phyloP scores from a whole-genome alignment of 2,329 filamentous ascomycete species.

The Rhinocladiella mackenziei region DNA sequence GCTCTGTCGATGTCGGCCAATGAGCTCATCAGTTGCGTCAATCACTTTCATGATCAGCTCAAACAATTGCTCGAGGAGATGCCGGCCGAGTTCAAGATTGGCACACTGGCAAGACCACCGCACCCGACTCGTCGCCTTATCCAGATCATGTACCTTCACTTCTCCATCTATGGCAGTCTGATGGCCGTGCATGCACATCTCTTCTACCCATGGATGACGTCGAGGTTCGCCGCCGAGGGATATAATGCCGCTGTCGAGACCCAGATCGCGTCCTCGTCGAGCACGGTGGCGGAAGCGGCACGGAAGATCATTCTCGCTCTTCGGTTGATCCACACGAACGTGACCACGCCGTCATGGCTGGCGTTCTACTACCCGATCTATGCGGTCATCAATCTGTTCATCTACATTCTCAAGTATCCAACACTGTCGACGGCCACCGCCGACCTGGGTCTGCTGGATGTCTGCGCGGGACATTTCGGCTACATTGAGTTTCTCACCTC shows the following conservation, averaged over 20 bases:
- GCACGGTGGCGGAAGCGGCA: constrained; percentile 6
- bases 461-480: constrained; percentile 14
- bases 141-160: constrained; percentile 12
- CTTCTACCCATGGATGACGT: constrained; percentile 20
- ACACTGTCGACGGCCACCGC: constrained; percentile 1
- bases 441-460: constrained; percentile 13
- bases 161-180: constrained; percentile 10
- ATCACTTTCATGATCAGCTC: too few species aligned
- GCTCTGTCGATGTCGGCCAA: constrained; percentile 2
- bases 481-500: constrained; percentile 13
- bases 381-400: constrained; percentile 11
- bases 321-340: constrained; percentile 4
- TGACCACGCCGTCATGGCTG: constrained; percentile 10
- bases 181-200: constrained; percentile 13
- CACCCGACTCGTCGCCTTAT: not conserved
- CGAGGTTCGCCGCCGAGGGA: not conserved
- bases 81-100: constrained; percentile 3
- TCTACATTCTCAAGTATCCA: constrained; percentile 10
- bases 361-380: constrained; percentile 16
- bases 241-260: constrained; percentile 2
- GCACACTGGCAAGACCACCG: too few species aligned
- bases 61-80: constrained; percentile 4
- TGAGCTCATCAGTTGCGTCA: constrained; percentile 13
- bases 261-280: constrained; percentile 3
- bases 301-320: constrained; percentile 14